phyloP scores from a whole-genome alignment of 495 filamentous ascomycete genomes.

The Podospora australis region DNA sequence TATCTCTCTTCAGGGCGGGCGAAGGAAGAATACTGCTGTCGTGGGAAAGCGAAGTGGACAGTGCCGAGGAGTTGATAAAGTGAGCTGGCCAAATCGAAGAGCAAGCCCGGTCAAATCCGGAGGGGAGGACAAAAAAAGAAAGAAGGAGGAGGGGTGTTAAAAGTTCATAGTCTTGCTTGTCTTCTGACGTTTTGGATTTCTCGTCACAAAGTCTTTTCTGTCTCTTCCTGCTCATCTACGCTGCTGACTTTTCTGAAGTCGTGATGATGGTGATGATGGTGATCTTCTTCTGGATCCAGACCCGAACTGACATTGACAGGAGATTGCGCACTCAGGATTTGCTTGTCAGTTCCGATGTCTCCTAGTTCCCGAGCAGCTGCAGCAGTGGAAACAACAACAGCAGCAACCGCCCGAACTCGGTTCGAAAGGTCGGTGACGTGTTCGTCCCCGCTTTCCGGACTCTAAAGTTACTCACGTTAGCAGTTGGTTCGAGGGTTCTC shows the following conservation, averaged over 20 bases:
- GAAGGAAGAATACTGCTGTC: too few species aligned
- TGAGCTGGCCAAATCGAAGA: too few species aligned
- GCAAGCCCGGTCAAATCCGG: too few species aligned
- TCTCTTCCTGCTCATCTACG: conserved; percentile 55
- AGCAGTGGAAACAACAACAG: too few species aligned
- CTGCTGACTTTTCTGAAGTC: conserved; percentile 43
- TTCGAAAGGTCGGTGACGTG: conserved; percentile 65
- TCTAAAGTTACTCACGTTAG: too few species aligned
- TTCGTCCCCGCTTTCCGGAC: conserved; percentile 71
- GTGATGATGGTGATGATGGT: conserved; percentile 21
- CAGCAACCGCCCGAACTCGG: conserved; percentile 45
- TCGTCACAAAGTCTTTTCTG: conserved; percentile 38
- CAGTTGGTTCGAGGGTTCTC: too few species aligned
- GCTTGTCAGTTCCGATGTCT: conserved; percentile 12
- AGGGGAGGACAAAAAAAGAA: conserved; percentile 1
- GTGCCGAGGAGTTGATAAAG: too few species aligned
- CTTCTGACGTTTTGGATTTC: conserved; percentile 8
- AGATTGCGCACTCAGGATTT: conserved; percentile 18
- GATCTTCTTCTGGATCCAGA: conserved; percentile 7
- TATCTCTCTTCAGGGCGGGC: too few species aligned
- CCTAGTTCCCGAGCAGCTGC: conserved; percentile 25
- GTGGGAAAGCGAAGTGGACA: too few species aligned
- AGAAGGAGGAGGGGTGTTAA: too few species aligned
- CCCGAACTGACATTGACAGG: conserved; percentile 16
- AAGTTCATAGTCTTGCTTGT: conserved; percentile 11